phyloP scores from a whole-genome alignment of 176 grass and related monocot species.

The Zea luxurians region DNA sequence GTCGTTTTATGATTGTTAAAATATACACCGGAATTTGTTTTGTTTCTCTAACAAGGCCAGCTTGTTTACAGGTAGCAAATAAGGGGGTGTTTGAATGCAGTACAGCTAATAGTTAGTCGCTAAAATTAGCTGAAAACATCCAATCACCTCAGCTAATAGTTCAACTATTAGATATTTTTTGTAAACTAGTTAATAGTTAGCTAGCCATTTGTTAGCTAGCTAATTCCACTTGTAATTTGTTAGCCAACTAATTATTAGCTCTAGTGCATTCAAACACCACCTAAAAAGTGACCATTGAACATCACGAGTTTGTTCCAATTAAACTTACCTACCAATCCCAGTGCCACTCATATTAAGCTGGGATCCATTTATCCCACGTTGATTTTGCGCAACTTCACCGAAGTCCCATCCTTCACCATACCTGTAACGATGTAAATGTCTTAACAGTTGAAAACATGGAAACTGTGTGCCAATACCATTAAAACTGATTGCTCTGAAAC shows the following conservation, averaged over 20 bases:
- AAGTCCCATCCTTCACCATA: constrained; percentile 99
- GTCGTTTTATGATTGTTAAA: constrained; percentile 11
- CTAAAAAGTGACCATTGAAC: not conserved
- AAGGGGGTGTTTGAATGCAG: too few species aligned
- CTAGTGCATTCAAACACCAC: too few species aligned
- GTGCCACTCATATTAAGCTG: constrained; percentile 88
- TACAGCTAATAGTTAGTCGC: too few species aligned
- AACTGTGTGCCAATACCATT: constrained; percentile 1
- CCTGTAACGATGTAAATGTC: constrained; percentile 39
- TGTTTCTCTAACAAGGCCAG: not conserved
- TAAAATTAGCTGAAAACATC: too few species aligned
- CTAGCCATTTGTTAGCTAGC: too few species aligned
- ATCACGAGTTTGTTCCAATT: constrained; percentile 14
- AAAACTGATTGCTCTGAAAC: constrained; percentile 16
- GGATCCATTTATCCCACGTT: constrained; percentile 88
- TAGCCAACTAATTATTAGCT: too few species aligned
- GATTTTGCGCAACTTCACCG: constrained; percentile 80
- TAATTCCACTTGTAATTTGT: too few species aligned
- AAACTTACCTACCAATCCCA: constrained; percentile 75
- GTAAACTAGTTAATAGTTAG: too few species aligned
- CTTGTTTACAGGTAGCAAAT: not conserved
- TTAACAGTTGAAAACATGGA: not conserved
- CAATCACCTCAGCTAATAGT: too few species aligned
- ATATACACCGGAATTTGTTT: not conserved
- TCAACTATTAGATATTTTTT: too few species aligned